These are phyloP conservation scores for Sporothrix phasma DNA, from an alignment of 2,329 filamentous ascomycete genomes.

Conservation along the genomic window DNA sequence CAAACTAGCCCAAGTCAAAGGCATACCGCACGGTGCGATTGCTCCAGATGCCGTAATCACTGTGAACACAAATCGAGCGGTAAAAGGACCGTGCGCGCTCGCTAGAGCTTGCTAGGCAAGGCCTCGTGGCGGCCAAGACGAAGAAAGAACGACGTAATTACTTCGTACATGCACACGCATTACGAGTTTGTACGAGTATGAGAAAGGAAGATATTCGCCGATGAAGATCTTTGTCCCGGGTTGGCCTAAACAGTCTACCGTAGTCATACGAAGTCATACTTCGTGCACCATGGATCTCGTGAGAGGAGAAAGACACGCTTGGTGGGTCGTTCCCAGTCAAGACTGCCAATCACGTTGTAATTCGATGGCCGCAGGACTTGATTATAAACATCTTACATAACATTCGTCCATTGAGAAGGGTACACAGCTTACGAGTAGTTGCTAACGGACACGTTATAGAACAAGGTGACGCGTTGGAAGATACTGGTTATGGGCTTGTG, in stretches of 20 bases:
- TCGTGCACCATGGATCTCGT: background rate
- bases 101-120: too few species aligned
- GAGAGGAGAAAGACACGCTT: background rate
- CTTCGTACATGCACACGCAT: too few species aligned
- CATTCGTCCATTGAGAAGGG: too few species aligned
- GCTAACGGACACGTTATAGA: too few species aligned
- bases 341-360: background rate
- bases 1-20: too few species aligned
- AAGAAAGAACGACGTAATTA: background rate
- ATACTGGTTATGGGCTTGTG: too few species aligned
- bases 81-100: background rate
- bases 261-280: too few species aligned
- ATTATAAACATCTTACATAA: too few species aligned
- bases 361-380: too few species aligned
- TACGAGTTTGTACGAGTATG: background rate
- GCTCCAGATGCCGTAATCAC: background rate
- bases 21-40: too few species aligned
- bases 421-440: too few species aligned
- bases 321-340: background rate
- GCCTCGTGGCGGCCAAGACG: background rate
- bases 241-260: background rate
- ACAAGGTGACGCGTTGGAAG: too few species aligned
- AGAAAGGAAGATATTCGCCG: background rate
- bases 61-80: background rate
- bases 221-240: background rate